Evolutionary conservation across 805 yeast species (phyloP), one percentile per base, ranked within the genome.

Genomic region (Hanseniaspora lindneri): DNA sequence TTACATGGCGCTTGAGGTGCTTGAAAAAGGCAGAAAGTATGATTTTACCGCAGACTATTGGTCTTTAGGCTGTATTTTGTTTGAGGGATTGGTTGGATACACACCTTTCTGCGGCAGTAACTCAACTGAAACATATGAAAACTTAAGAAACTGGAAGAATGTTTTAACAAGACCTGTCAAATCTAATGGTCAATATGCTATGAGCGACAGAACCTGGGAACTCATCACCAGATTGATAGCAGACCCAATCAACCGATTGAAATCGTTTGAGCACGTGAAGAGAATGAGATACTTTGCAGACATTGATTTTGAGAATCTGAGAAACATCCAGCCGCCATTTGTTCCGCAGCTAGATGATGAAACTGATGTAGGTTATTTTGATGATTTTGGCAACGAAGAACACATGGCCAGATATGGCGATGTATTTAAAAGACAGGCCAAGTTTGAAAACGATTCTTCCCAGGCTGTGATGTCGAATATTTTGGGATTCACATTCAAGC

Each of bases 351-450:
- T 92, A 54, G 97, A 92, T 61, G 84, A 87, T 52, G 99, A 92
- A 59, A 92, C 87, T 54, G 99, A 92, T 66, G 97, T 97, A 0
- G 99, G 99, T 1, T 92, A 92, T 66, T 92, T 92, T 62, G 99
- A 92, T 66, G 98, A 92, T 64, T 92, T 92, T 63, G 85, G 85
- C 51, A 92, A 87, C 64, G 97, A 89, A 62, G 87, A 83, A 41
- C 95, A 89, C 63, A 87, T 92, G 97, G 92, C 89, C 53, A 88
- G 92, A 64, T 92, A 92, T 68, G 89, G 92, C 58, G 98, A 92
- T 59, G 98, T 92, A 13, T 80, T 92, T 71, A 94, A 89, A 54
- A 83, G 95, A 66, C 86, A 86, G 58, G 96, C 88, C 62, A 78
- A 73, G 53, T 66, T 88, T 60, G 82, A 92, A 29, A 88, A 81